These are phyloP conservation scores for Penicillium soppii DNA, from an alignment of 495 filamentous ascomycete species.

Conservation along the genomic window DNA sequence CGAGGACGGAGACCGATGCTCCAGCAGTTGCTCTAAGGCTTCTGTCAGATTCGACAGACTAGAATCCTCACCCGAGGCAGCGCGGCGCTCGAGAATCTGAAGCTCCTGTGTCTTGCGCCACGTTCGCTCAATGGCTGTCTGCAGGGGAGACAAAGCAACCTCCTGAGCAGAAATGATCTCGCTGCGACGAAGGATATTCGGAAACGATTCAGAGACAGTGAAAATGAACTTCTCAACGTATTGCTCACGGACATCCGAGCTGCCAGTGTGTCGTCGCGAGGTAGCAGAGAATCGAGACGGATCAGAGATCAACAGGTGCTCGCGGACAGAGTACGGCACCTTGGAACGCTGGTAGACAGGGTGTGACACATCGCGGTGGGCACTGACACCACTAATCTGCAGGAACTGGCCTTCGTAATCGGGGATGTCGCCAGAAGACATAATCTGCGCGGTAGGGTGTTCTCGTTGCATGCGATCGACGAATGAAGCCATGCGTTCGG, in stretches of 20 bases:
- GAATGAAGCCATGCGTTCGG: constrained; percentile 76
- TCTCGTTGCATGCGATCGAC: constrained; percentile 91
- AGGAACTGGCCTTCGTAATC: constrained; percentile 93
- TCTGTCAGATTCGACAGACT: constrained; percentile 67
- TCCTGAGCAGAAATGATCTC: constrained; percentile 75
- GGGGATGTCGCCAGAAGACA: constrained; percentile 67
- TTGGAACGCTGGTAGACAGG: constrained; percentile 86
- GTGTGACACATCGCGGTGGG: constrained; percentile 78
- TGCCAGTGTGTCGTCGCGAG: constrained; percentile 61
- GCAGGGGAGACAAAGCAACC: constrained; percentile 66
- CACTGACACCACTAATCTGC: constrained; percentile 75
- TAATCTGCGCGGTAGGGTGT: constrained; percentile 82
- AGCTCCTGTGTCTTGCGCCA: constrained; percentile 88
- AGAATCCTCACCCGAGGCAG: constrained; percentile 70
- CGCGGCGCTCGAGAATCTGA: constrained; percentile 66
- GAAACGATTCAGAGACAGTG: constrained; percentile 81
- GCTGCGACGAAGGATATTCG: constrained; percentile 84
- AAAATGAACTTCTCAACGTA: constrained; percentile 86
- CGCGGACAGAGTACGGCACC: constrained; percentile 76
- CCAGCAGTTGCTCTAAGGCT: constrained; percentile 69
- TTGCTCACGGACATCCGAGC: constrained; percentile 64
- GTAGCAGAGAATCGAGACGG: constrained; percentile 74
- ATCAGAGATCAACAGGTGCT: constrained; percentile 76
- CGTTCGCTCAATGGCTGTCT: constrained; percentile 90
- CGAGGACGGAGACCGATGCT: constrained; percentile 57